Evolutionary conservation across 2,329 filamentous ascomycete species (phyloP).

Genomic region (Arthroderma uncinatum): DNA sequence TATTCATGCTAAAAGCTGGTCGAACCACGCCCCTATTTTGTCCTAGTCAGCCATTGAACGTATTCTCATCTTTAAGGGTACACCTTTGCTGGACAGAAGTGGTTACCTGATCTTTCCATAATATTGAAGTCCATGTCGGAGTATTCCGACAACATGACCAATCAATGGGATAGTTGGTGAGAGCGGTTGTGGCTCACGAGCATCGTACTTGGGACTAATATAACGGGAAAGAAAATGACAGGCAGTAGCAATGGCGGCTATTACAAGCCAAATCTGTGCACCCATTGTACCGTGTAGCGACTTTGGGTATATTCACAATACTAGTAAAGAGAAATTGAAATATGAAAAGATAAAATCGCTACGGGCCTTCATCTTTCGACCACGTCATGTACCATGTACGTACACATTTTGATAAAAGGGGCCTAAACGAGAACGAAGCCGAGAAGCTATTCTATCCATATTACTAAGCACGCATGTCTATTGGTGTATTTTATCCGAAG

Average conservation of each 20-base stretch:
- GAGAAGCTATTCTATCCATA: neutral
- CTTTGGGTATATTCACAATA: no score
- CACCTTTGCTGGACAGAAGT: neutral
- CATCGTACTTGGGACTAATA: neutral
- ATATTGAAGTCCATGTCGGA: conserved; percentile 20
- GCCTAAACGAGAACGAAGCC: neutral
- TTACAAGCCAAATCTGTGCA: neutral
- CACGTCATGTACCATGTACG: no score
- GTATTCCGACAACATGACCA: conserved; percentile 20
- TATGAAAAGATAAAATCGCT: no score
- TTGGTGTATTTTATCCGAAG: neutral
- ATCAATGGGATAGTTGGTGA: conserved; percentile 18
- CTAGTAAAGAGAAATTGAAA: no score
- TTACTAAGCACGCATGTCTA: neutral
- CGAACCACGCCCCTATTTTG: neutral
- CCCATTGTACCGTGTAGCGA: neutral
- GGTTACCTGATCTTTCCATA: conserved; percentile 14
- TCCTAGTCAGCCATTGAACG: neutral
- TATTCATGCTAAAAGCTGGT: neutral
- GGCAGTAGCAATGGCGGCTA: neutral
- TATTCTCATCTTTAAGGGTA: neutral
- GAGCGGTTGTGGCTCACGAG: conserved; percentile 12
- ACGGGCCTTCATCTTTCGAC: no score
- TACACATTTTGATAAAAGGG: no score
- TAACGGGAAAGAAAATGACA: neutral